A percentile compares a stretch with the other conserved stretches of the same genome.
These are phyloP conservation scores for Albizia julibrissin DNA, from an alignment of 306 rosid genomes.

Conservation along the genomic window DNA sequence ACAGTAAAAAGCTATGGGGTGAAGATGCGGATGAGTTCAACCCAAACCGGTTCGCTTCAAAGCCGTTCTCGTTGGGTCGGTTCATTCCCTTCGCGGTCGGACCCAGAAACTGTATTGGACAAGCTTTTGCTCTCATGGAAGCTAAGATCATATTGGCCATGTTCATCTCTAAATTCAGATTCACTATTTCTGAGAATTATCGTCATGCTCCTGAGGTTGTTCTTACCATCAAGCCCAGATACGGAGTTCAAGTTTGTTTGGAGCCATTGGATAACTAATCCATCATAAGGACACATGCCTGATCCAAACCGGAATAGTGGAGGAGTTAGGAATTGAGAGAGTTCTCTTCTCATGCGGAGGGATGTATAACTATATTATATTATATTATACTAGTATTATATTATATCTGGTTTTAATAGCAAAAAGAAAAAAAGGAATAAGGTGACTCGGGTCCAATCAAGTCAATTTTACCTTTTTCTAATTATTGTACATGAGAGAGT, in stretches of 20 bases:
- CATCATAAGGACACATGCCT: neutral
- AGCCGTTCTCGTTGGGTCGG: conserved; percentile 63
- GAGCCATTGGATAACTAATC: conserved; percentile 50
- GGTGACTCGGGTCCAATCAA: neutral
- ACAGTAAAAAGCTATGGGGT: conserved; percentile 85
- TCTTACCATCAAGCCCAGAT: conserved; percentile 88
- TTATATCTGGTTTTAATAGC: neutral
- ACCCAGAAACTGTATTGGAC: conserved; percentile 90
- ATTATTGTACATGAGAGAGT: neutral
- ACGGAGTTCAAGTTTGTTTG: conserved; percentile 89
- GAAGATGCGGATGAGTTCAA: conserved; percentile 91
- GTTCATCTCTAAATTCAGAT: conserved; percentile 71
- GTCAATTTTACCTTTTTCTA: neutral
- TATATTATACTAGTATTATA: neutral
- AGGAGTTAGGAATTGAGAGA: neutral
- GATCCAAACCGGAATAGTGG: neutral
- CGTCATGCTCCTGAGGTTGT: conserved; percentile 91
- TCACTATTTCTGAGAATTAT: conserved; percentile 65
- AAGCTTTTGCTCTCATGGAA: conserved; percentile 89
- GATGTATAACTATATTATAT: neutral
- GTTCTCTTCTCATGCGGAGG: neutral
- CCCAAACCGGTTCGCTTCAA: conserved; percentile 82
- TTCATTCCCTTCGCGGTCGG: conserved; percentile 89
- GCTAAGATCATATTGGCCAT: conserved; percentile 87
- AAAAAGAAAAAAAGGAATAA: neutral